Conservation (phyloP, 306 rosid genomes). For the Acacia acuminata region DNA sequence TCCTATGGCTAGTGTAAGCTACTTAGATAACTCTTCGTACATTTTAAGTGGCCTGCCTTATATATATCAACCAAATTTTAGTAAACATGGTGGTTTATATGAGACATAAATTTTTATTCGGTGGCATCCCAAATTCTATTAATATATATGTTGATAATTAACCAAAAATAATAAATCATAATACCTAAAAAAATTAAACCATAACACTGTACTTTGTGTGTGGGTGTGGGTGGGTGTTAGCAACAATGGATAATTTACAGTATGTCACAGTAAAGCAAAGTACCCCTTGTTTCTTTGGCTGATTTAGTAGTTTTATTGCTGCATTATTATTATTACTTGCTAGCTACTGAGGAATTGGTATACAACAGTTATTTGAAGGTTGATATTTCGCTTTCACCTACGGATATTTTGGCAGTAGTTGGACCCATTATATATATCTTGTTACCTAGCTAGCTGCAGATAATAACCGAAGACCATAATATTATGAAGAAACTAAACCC, state of each 20-base stretch:
- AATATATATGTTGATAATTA: not conserved
- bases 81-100: not conserved
- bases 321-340: slow-evolving; percentile 6
- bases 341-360: slow-evolving; percentile 25
- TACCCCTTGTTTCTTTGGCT: not conserved
- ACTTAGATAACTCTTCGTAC: not conserved
- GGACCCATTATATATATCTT: slow-evolving; percentile 37
- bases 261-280: not conserved
- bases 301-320: slow-evolving; percentile 2
- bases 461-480: slow-evolving; percentile 18
- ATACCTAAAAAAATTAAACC: not conserved
- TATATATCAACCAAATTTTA: not conserved
- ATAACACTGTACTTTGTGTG: not conserved
- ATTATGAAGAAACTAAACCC: not conserved
- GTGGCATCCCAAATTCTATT: not conserved
- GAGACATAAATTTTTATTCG: not conserved
- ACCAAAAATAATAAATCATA: not conserved
- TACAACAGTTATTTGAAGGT: slow-evolving; percentile 29
- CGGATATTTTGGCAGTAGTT: slow-evolving; percentile 38
- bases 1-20: not conserved
- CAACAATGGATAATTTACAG: slow-evolving; percentile 1
- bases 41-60: not conserved
- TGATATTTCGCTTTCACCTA: slow-evolving; percentile 46
- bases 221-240: not conserved
- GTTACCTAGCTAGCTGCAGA: slow-evolving; percentile 30